phyloP scores from a whole-genome alignment of 129 eudicot genomes.

The Escallonia herrerae region DNA sequence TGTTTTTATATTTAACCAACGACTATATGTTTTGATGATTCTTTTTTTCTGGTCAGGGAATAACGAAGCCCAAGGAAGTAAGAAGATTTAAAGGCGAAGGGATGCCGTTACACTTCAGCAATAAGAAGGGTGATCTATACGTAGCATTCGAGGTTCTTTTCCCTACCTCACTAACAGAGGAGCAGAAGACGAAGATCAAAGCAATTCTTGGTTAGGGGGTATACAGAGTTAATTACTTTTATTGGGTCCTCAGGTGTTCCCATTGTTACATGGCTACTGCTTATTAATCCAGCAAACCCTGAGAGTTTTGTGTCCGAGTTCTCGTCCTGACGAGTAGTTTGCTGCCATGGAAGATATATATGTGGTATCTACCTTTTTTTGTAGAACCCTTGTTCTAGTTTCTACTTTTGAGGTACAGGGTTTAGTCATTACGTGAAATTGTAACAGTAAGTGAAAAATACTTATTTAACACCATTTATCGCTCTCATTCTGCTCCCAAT shows the following conservation, averaged over 20 bases:
- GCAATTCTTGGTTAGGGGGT: constrained; percentile 49
- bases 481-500: background rate
- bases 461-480: too few relatives aligned
- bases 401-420: constrained; percentile 3
- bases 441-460: background rate
- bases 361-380: constrained; percentile 2
- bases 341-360: background rate
- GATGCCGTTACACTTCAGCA: constrained; percentile 86
- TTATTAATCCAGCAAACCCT: background rate
- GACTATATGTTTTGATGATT: background rate
- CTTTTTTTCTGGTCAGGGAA: constrained; percentile 33
- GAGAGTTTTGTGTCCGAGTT: background rate
- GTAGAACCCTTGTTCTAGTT: background rate
- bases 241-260: constrained; percentile 5
- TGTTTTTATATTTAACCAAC: background rate
- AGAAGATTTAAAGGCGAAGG: constrained; percentile 97
- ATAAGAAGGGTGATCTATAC: constrained; percentile 85
- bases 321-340: background rate
- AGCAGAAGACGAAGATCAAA: constrained; percentile 78
- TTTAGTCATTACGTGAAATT: background rate
- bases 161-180: constrained; percentile 78
- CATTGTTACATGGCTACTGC: constrained; percentile 12
- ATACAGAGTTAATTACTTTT: background rate
- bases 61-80: constrained; percentile 90
- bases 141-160: constrained; percentile 84